Evolutionary conservation across 1,139 yeast species (phyloP), one percentile per base, ranked within the genome.

Genomic region (Debaryomyces robertsiae): DNA sequence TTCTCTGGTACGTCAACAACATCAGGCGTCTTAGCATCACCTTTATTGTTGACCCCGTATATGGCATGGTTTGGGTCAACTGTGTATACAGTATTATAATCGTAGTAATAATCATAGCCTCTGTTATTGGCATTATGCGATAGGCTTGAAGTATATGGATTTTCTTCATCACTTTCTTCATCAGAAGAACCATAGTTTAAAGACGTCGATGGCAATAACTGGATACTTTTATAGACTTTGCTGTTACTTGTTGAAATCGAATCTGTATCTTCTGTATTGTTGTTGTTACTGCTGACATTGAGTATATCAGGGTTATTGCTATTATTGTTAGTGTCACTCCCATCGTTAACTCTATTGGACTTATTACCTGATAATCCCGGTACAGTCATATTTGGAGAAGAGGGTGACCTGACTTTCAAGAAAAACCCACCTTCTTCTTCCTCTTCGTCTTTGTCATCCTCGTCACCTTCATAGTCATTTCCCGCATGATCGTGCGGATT

Each of bases 31-130:
- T 55, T 54, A n/a, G 40, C 49, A 13, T 46, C 46, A 32, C 48
- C 43, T 16, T 51, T 46, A 27, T 27, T 34, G 17, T 39, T 25
- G 28, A 44, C 51, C 1, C 72, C 72, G 47, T 64, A 69, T 9
- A 69, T 60, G 3, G 73, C 66, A 45, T 78, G 77, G 45, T 76
- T 67, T 15, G 79, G 77, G 49, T 79, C 81, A 28, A 71, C 76
- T 3, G 81, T 76, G 57, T 85, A 88, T 15, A 89, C 96, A 1
- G 93, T 77, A 57, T 87, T 88, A 62, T 89, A 89, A 63, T 90
- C 96, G 59, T 90, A 90, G 58, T 83, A 82, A 66, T 87, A 85
- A 58, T 85, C 90, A 57, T 82, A 83, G 36, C 95, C 93, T 63
- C 94, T 75, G 45, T 87, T 81, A 53, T 81, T 79, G 27, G 85